phyloP scores from a whole-genome alignment of 164 flowering plant species.

The Vitis riparia region DNA sequence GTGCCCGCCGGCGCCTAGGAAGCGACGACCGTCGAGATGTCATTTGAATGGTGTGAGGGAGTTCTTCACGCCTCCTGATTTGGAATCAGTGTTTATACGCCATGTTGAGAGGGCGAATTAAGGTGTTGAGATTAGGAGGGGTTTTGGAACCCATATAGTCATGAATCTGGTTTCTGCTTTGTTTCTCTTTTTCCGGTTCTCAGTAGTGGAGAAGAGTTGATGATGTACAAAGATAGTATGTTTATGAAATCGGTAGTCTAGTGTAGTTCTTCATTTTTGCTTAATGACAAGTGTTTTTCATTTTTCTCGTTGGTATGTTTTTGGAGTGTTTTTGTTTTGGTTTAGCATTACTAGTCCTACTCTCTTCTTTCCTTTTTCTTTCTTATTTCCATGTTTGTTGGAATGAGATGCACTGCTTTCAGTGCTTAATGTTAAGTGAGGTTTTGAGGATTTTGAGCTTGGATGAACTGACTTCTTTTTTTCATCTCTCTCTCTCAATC shows the following conservation, averaged over 20 bases:
- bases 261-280: slow-evolving; percentile 7
- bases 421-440: no score
- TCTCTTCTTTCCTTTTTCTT: no score
- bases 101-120: slow-evolving; percentile 52
- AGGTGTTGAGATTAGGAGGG: slow-evolving; percentile 5
- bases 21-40: slow-evolving; percentile 50
- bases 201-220: slow-evolving; percentile 13
- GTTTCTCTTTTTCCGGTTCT: neutral
- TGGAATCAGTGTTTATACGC: slow-evolving; percentile 64
- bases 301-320: neutral
- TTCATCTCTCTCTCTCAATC: no score
- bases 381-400: no score
- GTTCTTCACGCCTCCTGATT: slow-evolving; percentile 72
- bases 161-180: neutral
- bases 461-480: no score
- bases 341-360: no score
- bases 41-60: slow-evolving; percentile 44
- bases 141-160: neutral
- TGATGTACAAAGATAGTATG: slow-evolving; percentile 35
- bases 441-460: no score
- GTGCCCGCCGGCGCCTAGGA: slow-evolving; percentile 88
- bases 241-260: slow-evolving; percentile 21
- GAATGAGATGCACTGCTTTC: no score
- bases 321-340: no score
- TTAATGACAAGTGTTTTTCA: neutral